These are phyloP conservation scores for Chloris gayana DNA, from an alignment of 176 grass and related monocot genomes.

Conservation along the genomic window DNA sequence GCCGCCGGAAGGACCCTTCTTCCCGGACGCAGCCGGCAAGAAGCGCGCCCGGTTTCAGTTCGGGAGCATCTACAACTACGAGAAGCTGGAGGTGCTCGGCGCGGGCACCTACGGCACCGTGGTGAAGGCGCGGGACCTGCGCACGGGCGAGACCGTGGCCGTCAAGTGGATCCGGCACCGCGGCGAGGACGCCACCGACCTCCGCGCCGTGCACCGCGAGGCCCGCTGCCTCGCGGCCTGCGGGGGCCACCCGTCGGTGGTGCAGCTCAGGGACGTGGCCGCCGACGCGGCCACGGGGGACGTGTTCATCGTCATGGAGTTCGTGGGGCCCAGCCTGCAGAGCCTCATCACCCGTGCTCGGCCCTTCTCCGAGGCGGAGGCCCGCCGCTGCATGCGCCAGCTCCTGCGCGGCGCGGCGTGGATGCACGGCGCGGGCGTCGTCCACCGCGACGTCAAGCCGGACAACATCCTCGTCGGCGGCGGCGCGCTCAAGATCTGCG, in stretches of 20 bases:
- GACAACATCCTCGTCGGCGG: constrained; percentile 21
- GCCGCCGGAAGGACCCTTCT: not conserved
- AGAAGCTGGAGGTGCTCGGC: not conserved
- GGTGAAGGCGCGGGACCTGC: not conserved
- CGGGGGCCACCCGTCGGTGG: constrained; percentile 16
- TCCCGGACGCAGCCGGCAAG: not conserved
- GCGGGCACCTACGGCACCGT: constrained; percentile 2
- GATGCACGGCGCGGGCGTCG: constrained; percentile 4
- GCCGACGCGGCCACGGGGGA: not conserved
- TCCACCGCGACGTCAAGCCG: constrained; percentile 37
- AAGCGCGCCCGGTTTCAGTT: not conserved
- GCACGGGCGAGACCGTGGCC: constrained; percentile 15
- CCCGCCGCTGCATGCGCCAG: constrained; percentile 14
- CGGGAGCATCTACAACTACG: constrained; percentile 24
- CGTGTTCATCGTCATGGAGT: constrained; percentile 28
- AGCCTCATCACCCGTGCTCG: not conserved
- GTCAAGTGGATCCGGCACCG: not conserved
- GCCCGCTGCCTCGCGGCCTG: not conserved
- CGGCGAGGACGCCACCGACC: not conserved
- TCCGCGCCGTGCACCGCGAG: constrained; percentile 2
- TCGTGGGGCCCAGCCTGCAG: not conserved
- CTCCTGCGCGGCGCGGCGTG: constrained; percentile 10
- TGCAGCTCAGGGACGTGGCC: constrained; percentile 16
- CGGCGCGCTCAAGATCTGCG: constrained; percentile 45
- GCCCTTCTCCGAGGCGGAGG: not conserved